These are phyloP conservation scores for Vitis hybrid DNA, from an alignment of 177 flowering plant genomes.

Conservation along the genomic window DNA sequence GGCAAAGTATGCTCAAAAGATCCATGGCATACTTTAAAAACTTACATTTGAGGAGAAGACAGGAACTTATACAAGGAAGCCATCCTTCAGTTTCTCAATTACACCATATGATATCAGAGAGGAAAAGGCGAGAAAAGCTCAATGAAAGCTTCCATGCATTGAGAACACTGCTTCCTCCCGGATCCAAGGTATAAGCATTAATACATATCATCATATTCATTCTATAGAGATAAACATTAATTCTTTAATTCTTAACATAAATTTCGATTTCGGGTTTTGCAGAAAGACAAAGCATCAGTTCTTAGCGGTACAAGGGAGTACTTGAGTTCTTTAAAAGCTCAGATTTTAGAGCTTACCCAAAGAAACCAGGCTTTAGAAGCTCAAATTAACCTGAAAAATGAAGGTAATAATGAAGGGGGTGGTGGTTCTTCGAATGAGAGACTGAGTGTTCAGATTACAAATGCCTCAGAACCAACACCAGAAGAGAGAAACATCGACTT, in stretches of 20 bases:
- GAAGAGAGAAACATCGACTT: slow-evolving; percentile 39
- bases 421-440: slow-evolving; percentile 22
- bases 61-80: slow-evolving; percentile 27
- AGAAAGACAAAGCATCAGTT: slow-evolving; percentile 82
- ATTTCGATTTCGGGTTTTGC: not conserved
- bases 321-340: slow-evolving; percentile 43
- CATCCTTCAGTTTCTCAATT: slow-evolving; percentile 51
- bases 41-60: slow-evolving; percentile 27
- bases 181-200: slow-evolving; percentile 59
- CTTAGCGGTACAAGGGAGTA: slow-evolving; percentile 50
- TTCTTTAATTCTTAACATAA: too few species aligned
- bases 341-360: slow-evolving; percentile 49
- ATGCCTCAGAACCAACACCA: slow-evolving; percentile 35
- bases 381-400: slow-evolving; percentile 21
- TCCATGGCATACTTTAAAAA: slow-evolving; percentile 40
- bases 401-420: slow-evolving; percentile 6
- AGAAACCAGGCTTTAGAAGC: slow-evolving; percentile 54
- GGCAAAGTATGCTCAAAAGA: slow-evolving; percentile 44
- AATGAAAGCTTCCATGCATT: slow-evolving; percentile 74
- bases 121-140: slow-evolving; percentile 79
- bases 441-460: slow-evolving; percentile 27
- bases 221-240: too few species aligned
- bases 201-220: too few species aligned
- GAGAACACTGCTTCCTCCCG: slow-evolving; percentile 76
- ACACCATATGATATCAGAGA: slow-evolving; percentile 84